phyloP scores from a whole-genome alignment of 2,329 filamentous ascomycete species.

The Venturia nashicola region DNA sequence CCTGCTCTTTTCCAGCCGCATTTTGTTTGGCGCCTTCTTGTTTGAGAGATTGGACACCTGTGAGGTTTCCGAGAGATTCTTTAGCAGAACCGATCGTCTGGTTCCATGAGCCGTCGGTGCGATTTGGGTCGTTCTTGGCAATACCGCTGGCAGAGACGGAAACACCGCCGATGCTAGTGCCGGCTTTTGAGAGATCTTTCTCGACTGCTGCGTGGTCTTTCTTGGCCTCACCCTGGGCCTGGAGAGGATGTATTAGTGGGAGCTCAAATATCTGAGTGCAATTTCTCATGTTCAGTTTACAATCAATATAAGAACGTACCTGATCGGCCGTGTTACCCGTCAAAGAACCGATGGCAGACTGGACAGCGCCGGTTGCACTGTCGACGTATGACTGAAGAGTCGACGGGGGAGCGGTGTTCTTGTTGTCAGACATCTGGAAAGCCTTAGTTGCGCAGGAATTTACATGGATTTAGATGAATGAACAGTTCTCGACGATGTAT shows the following conservation, averaged over 20 bases:
- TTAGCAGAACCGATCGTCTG: slow-evolving; percentile 82
- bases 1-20: slow-evolving; percentile 63
- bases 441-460: neutral
- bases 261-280: slow-evolving; percentile 3
- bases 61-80: slow-evolving; percentile 61
- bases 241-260: slow-evolving; percentile 16
- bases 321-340: slow-evolving; percentile 57
- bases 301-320: neutral
- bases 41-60: slow-evolving; percentile 68
- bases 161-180: slow-evolving; percentile 61
- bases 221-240: slow-evolving; percentile 50
- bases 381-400: slow-evolving; percentile 59
- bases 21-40: slow-evolving; percentile 67
- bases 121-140: slow-evolving; percentile 60
- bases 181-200: slow-evolving; percentile 62
- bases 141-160: slow-evolving; percentile 59
- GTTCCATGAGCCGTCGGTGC: slow-evolving; percentile 64
- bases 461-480: too few species aligned
- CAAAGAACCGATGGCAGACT: slow-evolving; percentile 58
- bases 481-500: too few species aligned
- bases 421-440: slow-evolving; percentile 36
- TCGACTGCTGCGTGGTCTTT: slow-evolving; percentile 54
- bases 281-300: slow-evolving; percentile 9
- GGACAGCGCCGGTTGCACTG: slow-evolving; percentile 58
- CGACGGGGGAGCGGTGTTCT: slow-evolving; percentile 40